phyloP scores from a whole-genome alignment of 441 rosid genomes.

The Pelargonium myrrhifolium region DNA sequence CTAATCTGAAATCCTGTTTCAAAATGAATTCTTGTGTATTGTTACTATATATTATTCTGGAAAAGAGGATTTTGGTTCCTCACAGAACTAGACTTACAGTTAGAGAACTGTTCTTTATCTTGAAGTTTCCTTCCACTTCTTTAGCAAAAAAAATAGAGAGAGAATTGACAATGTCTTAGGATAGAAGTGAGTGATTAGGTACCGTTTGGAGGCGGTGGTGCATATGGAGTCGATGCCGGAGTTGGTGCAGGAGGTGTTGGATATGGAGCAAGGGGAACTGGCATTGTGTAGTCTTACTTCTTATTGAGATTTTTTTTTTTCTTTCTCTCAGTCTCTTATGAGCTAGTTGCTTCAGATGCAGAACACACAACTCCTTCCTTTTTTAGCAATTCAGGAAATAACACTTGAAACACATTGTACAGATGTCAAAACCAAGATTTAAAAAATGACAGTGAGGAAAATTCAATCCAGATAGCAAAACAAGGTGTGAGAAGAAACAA shows the following conservation, averaged over 20 bases:
- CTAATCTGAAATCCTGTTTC: neutral
- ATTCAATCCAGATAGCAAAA: neutral
- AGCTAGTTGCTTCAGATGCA: constrained; percentile 15
- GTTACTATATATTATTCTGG: no score
- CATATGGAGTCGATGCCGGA: constrained; percentile 26
- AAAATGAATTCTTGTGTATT: no score
- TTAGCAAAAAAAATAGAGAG: neutral
- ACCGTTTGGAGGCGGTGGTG: constrained; percentile 63
- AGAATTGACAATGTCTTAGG: neutral
- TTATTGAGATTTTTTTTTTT: no score
- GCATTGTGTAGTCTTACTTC: constrained; percentile 41
- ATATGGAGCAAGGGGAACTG: constrained; percentile 96
- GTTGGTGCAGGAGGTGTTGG: constrained; percentile 48
- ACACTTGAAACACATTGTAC: neutral
- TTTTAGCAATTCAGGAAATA: constrained; percentile 29
- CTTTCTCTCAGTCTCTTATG: no score
- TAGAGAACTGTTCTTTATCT: neutral
- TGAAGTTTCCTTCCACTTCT: neutral
- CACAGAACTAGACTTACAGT: no score
- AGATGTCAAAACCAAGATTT: neutral
- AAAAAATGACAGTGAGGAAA: no score
- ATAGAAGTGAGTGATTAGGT: constrained; percentile 15
- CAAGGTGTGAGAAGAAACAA: neutral
- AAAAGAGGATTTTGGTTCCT: no score
- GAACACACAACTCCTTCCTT: constrained; percentile 31